These are phyloP conservation scores for Candida sithepensis DNA, from an alignment of 805 yeast species.

Conservation along the genomic window DNA sequence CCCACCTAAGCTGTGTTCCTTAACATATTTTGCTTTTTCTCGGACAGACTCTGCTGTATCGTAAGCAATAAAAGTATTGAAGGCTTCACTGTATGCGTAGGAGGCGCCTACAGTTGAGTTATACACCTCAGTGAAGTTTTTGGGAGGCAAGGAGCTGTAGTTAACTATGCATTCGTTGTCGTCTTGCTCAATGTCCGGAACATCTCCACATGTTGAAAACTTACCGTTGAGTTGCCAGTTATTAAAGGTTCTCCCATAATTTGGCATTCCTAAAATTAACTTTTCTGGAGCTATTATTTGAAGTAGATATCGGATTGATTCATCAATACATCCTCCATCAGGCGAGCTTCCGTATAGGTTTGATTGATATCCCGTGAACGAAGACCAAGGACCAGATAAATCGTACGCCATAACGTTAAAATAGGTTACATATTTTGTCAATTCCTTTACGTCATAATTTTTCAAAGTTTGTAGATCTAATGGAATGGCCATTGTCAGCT, in stretches of 20 bases:
- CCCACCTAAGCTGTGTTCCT: conserved; percentile 56
- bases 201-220: conserved; percentile 21
- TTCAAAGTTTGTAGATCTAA: conserved; percentile 47
- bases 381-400: conserved; percentile 76
- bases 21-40: conserved; percentile 59
- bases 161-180: conserved; percentile 20
- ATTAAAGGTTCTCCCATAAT: conserved; percentile 56
- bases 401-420: conserved; percentile 96
- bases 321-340: conserved; percentile 37
- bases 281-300: conserved; percentile 30
- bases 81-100: conserved; percentile 41
- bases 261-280: conserved; percentile 80
- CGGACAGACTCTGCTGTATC: conserved; percentile 57
- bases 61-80: conserved; percentile 49
- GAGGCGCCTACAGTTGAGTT: conserved; percentile 55
- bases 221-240: conserved; percentile 8
- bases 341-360: conserved; percentile 42
- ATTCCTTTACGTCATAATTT: conserved; percentile 42
- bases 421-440: conserved; percentile 57
- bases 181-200: conserved; percentile 8
- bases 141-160: conserved; percentile 23
- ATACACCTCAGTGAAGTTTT: conserved; percentile 38
- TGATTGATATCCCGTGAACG: conserved; percentile 60
- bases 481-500: conserved; percentile 75
- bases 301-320: conserved; percentile 36